These are phyloP conservation scores for Moelleriella libera DNA, from an alignment of 2,329 filamentous ascomycete species.

Conservation along the genomic window DNA sequence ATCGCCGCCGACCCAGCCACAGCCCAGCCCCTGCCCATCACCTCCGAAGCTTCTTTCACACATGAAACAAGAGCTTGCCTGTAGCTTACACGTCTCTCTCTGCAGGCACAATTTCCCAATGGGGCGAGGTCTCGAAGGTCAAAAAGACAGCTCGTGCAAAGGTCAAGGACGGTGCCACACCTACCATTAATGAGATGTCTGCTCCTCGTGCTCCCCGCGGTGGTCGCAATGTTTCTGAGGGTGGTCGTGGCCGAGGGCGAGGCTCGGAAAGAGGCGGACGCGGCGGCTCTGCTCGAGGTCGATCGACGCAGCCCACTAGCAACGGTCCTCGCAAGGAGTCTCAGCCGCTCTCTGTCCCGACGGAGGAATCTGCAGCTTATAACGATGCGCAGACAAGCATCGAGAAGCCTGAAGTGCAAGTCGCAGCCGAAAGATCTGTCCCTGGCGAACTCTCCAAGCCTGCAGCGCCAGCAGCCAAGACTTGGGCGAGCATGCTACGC, in stretches of 20 bases:
- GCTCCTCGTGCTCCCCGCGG: constrained; percentile 40
- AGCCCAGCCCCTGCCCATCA: no score
- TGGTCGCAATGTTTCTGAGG: constrained; percentile 46
- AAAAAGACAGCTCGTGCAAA: constrained; percentile 67
- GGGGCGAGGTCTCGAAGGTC: constrained; percentile 70
- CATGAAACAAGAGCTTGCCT: no score
- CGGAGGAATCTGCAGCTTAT: constrained; percentile 49
- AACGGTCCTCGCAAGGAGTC: constrained; percentile 48
- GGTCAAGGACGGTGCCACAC: constrained; percentile 46
- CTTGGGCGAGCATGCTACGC: constrained; percentile 65
- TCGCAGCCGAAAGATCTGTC: constrained; percentile 12
- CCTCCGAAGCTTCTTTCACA: no score
- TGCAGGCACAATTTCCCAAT: constrained; percentile 65
- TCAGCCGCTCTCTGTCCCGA: constrained; percentile 48
- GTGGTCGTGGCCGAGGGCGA: constrained; percentile 46
- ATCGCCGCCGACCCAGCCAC: no score
- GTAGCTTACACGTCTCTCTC: constrained; percentile 7
- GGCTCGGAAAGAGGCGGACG: constrained; percentile 49
- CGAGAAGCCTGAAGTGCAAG: constrained; percentile 19
- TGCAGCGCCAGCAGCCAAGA: constrained; percentile 33
- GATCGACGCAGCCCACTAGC: constrained; percentile 39
- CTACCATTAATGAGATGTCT: constrained; percentile 31
- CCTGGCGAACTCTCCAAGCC: constrained; percentile 23
- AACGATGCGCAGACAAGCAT: constrained; percentile 23
- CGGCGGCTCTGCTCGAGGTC: constrained; percentile 41